Conservation (phyloP, 345 rosid genomes). For the Corchorus capsularis region DNA sequence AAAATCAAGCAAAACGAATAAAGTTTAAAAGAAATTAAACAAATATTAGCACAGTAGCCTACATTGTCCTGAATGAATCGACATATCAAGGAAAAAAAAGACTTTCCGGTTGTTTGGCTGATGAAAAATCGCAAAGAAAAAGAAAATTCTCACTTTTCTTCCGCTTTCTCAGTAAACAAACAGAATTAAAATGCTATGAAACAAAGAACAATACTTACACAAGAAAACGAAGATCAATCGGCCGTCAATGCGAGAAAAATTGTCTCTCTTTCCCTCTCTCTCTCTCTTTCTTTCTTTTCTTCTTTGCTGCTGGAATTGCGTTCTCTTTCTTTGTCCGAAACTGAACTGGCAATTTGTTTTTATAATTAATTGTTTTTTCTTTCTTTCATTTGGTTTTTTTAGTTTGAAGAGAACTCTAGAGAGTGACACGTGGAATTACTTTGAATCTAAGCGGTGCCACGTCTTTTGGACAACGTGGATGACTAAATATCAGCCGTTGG, state of each 20-base stretch:
- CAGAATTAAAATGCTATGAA: background rate
- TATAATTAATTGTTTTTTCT: background rate
- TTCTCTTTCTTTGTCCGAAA: slow-evolving; percentile 1
- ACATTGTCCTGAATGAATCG: slow-evolving; percentile 11
- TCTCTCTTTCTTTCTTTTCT: background rate
- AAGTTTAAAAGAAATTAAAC: background rate
- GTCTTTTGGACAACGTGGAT: background rate
- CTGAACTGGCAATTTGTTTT: background rate
- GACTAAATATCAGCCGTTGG: slow-evolving; percentile 11
- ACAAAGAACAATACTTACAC: slow-evolving; percentile 10
- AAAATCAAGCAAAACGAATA: slow-evolving; percentile 1
- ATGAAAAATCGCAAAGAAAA: background rate
- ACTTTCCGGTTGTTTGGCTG: background rate
- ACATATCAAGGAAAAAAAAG: background rate
- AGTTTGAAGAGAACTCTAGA: slow-evolving; percentile 27
- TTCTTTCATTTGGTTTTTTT: background rate
- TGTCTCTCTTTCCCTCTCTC: too few species aligned
- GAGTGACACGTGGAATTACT: slow-evolving; percentile 30
- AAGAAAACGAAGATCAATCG: background rate
- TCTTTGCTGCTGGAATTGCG: background rate
- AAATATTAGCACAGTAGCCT: background rate
- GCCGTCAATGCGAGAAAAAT: background rate
- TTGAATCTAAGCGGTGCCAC: slow-evolving; percentile 15
- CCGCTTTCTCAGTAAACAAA: slow-evolving; percentile 16
- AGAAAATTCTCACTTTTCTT: background rate